These are phyloP conservation scores for Myrica gale DNA, from an alignment of 306 rosid species.

Conservation along the genomic window DNA sequence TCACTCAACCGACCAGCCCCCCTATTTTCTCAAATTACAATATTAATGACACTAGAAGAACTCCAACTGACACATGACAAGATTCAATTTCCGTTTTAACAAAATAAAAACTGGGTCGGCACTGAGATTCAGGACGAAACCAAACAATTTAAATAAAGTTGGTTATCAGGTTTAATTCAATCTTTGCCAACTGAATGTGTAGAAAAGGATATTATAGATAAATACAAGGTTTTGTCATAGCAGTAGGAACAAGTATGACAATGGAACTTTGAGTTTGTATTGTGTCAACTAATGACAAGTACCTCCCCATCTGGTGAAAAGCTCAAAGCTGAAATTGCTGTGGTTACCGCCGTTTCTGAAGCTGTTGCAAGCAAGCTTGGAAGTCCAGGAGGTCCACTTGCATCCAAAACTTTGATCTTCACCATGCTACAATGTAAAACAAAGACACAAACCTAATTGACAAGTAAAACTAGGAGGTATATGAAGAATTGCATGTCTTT, in stretches of 20 bases:
- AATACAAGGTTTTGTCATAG: background rate
- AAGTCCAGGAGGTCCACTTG: slow-evolving; percentile 99
- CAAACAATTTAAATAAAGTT: background rate
- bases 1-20: no score
- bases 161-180: background rate
- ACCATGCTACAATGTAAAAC: slow-evolving; percentile 51
- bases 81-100: background rate
- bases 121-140: background rate
- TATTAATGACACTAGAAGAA: no score
- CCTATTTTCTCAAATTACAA: no score
- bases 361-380: slow-evolving; percentile 72
- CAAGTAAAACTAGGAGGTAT: background rate
- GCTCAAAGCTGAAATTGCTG: slow-evolving; percentile 86
- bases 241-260: background rate
- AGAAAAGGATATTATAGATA: background rate
- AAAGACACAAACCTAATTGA: slow-evolving; percentile 6
- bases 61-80: background rate
- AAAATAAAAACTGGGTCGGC: background rate
- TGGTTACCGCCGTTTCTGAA: slow-evolving; percentile 51
- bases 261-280: slow-evolving; percentile 5
- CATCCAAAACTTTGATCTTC: slow-evolving; percentile 85
- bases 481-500: background rate
- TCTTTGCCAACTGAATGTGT: background rate
- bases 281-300: slow-evolving; percentile 22
- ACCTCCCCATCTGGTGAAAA: slow-evolving; percentile 99